Conservation (phyloP, 2,329 filamentous ascomycete genomes). For the Chaetomium strumarium region DNA sequence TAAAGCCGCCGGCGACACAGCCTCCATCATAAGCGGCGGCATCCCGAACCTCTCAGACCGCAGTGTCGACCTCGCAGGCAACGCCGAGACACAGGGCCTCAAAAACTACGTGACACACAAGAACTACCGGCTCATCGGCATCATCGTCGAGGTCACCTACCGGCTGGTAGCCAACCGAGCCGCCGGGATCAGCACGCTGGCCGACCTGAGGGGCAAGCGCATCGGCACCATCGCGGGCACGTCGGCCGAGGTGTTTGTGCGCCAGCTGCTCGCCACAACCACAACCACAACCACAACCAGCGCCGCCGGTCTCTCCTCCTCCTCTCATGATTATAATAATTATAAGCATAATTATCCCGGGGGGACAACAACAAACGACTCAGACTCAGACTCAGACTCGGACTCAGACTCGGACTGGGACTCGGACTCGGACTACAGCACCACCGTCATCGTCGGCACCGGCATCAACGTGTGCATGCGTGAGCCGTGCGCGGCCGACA, state of each 20-base stretch:
- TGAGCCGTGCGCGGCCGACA: constrained; percentile 27
- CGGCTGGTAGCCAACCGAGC: constrained; percentile 30
- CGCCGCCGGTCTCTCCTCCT: too few relatives aligned
- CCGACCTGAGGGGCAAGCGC: constrained; percentile 30
- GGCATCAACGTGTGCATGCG: constrained; percentile 26
- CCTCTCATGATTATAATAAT: too few relatives aligned
- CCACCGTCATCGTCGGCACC: constrained; percentile 26
- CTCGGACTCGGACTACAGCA: too few relatives aligned
- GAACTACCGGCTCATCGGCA: constrained; percentile 30
- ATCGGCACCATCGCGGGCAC: constrained; percentile 30
- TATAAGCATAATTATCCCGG: too few relatives aligned
- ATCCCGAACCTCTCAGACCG: constrained; percentile 27
- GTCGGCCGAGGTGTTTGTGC: constrained; percentile 32
- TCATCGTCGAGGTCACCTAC: constrained; percentile 31
- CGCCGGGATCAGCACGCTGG: constrained; percentile 24
- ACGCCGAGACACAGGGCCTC: constrained; percentile 33
- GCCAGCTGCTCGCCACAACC: constrained; percentile 25
- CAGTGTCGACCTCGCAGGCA: constrained; percentile 30
- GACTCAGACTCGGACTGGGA: too few relatives aligned
- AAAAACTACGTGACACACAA: constrained; percentile 28
- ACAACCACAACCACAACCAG: too few relatives aligned
- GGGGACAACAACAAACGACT: too few relatives aligned
- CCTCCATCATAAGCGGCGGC: constrained; percentile 28
- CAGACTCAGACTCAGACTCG: too few relatives aligned
- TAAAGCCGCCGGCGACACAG: constrained; percentile 2